These are phyloP conservation scores for Botrytis pseudocinerea DNA, from an alignment of 2,329 filamentous ascomycete genomes.

Conservation along the genomic window DNA sequence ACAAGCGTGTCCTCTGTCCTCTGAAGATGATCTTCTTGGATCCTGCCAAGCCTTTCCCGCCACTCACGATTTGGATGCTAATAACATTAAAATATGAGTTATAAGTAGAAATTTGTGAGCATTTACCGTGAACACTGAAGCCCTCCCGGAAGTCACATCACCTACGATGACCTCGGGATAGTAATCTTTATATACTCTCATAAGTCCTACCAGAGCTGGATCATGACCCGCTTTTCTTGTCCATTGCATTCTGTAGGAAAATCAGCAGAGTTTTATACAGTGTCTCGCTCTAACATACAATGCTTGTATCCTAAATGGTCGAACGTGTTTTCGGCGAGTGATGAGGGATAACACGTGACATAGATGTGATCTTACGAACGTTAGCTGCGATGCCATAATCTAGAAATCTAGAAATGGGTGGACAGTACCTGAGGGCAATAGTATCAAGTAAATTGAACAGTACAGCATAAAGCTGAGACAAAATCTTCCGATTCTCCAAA, in stretches of 20 bases:
- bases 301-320: constrained; percentile 78
- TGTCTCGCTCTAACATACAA: constrained; percentile 51
- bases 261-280: constrained; percentile 12
- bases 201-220: constrained; percentile 68
- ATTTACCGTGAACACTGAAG: constrained; percentile 60
- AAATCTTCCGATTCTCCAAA: constrained; percentile 60
- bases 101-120: not conserved
- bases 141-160: constrained; percentile 60
- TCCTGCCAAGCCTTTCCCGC: constrained; percentile 65
- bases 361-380: constrained; percentile 45
- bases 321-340: constrained; percentile 79
- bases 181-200: constrained; percentile 86
- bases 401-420: not conserved
- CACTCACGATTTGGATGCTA: constrained; percentile 74
- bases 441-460: constrained; percentile 83
- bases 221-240: constrained; percentile 68
- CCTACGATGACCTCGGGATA: constrained; percentile 86
- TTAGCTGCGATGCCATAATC: constrained; percentile 11
- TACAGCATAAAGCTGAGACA: constrained; percentile 72
- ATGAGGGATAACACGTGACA: constrained; percentile 79
- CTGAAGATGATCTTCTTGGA: constrained; percentile 61
- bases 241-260: constrained; percentile 52
- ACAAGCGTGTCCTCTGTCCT: constrained; percentile 47
- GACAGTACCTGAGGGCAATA: constrained; percentile 64
- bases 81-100: constrained; percentile 27